Evolutionary conservation across 352 stramenopile species (phyloP), one percentile per base, ranked within the genome.

Genomic region (Peronospora tabacina): DNA sequence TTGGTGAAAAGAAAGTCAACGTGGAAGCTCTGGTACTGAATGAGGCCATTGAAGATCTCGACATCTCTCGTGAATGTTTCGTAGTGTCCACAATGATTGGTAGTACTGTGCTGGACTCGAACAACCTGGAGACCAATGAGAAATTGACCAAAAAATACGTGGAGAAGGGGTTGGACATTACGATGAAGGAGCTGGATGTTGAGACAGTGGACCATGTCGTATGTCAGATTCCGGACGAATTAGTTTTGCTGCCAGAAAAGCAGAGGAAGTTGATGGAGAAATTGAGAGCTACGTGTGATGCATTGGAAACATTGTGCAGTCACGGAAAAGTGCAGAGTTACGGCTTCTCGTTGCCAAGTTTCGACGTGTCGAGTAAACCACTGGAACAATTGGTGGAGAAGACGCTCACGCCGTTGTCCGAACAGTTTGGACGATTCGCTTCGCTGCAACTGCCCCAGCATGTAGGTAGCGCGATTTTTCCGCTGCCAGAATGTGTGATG

Each of bases 1-100:
- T 15, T 5, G 59, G 53, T 0, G 52, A 78, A 5, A 89, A 89
- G 42, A 75, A 89, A 34, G 45, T 60, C n/a, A 87, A 80, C 49
- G 68, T 84, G 2, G 77, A 89, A 56, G 74, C 77, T 35, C 67
- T 89, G 7, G 67, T 65, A 34, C 54, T 89, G 3, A 73, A 87
- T 28, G 81, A 91, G 55, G 55, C 69, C 3, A 53, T 91, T 13
- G 56, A 79, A 24, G 75, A 87, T 7, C 57, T 76, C 9, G 66
- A 69, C 29, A 68, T 91, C 38, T 66, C 77, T 8, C 72, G 81
- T 1, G 74, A 87, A 20, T 74, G 56, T 7, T 44, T 91, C 16
- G 65, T 91, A 11, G 42, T 89, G 17, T 85, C 68, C 6, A 70
- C 70, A 15, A 24, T 87, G 0, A 38, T 91, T 29, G 72, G 72